Percentiles rank a stretch among this genome's conserved stretches.
Conservation (phyloP, 176 grass and related monocot species). For the Phoenix roebelenii region DNA sequence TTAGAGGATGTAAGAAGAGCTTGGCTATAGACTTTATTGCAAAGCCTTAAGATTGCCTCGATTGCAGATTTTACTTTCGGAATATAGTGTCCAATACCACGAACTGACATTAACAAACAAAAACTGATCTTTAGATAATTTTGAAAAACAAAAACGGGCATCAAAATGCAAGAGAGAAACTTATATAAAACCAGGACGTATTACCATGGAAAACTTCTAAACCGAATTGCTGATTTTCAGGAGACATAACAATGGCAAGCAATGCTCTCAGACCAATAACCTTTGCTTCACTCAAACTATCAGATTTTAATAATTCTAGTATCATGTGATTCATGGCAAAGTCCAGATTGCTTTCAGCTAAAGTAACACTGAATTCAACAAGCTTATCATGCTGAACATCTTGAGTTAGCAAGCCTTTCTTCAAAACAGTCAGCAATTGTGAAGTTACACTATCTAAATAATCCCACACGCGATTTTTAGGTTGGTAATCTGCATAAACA, state of each 20-base stretch:
- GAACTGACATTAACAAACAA: conserved; percentile 31
- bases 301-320: conserved; percentile 82
- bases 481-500: conserved; percentile 73
- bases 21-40: conserved; percentile 84
- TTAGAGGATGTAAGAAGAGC: conserved; percentile 90
- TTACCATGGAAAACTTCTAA: conserved; percentile 81
- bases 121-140: no score
- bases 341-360: conserved; percentile 79
- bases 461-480: conserved; percentile 81
- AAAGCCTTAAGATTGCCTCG: conserved; percentile 79
- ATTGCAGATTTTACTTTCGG: conserved; percentile 93
- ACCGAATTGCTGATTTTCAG: conserved; percentile 69
- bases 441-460: conserved; percentile 93
- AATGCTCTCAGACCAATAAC: conserved; percentile 91
- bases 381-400: conserved; percentile 97
- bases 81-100: conserved; percentile 67
- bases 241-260: conserved; percentile 83
- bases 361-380: conserved; percentile 93
- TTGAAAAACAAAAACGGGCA: no score
- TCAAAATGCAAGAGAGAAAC: conserved; percentile 14
- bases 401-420: conserved; percentile 88
- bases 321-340: conserved; percentile 99
- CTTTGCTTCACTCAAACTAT: conserved; percentile 93
- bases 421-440: conserved; percentile 77
- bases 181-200: not conserved